Percentiles rank a stretch among this genome's conserved stretches.
These are phyloP conservation scores for Priceomyces haplophilus DNA, from an alignment of 805 yeast genomes.

Conservation along the genomic window DNA sequence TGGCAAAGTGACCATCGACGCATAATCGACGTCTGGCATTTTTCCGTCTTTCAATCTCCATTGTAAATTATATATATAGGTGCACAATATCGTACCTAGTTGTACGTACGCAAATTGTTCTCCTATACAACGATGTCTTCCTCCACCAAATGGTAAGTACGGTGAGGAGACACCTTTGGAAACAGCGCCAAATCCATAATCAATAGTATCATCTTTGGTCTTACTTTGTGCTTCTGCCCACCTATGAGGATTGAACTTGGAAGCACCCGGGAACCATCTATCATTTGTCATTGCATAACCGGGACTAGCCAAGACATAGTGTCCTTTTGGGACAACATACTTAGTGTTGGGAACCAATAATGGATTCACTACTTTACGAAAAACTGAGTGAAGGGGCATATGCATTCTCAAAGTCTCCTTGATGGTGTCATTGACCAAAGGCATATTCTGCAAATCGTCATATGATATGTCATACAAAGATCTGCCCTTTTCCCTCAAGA, in stretches of 20 bases:
- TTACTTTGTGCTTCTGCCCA: slow-evolving; percentile 47
- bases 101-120: slow-evolving; percentile 97
- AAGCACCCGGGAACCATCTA: slow-evolving; percentile 74
- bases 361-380: slow-evolving; percentile 82
- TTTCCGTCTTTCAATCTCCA: slow-evolving; percentile 55
- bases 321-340: slow-evolving; percentile 84
- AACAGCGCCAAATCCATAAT: slow-evolving; percentile 95
- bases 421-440: slow-evolving; percentile 75
- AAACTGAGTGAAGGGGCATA: slow-evolving; percentile 93
- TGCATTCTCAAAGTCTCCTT: slow-evolving; percentile 95
- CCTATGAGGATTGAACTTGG: slow-evolving; percentile 76
- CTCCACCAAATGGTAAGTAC: slow-evolving; percentile 97
- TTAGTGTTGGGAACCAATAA: slow-evolving; percentile 75
- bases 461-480: slow-evolving; percentile 59
- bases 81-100: slow-evolving; percentile 77
- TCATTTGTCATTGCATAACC: slow-evolving; percentile 83
- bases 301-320: slow-evolving; percentile 88
- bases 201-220: slow-evolving; percentile 48
- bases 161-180: slow-evolving; percentile 96
- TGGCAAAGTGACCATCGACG: slow-evolving; percentile 93
- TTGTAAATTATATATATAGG: slow-evolving; percentile 69
- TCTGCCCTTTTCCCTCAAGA: slow-evolving; percentile 53
- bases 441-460: slow-evolving; percentile 79
- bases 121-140: slow-evolving; percentile 98
- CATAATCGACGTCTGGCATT: slow-evolving; percentile 71